phyloP scores from a whole-genome alignment of 2,329 filamentous ascomycete genomes.

The Pseudopyricularia javanii region DNA sequence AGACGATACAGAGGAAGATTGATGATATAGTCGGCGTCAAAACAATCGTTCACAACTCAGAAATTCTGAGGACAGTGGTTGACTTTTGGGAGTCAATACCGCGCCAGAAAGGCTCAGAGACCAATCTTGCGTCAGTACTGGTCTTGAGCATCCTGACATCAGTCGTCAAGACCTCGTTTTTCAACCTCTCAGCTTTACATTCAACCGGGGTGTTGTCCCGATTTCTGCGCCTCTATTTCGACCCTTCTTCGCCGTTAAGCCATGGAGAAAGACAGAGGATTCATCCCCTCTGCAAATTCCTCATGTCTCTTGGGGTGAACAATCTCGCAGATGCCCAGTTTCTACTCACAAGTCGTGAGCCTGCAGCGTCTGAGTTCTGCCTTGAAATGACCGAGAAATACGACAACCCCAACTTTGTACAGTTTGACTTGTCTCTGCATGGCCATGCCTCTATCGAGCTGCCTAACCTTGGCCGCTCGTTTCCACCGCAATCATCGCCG shows the following conservation, averaged over 20 bases:
- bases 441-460: constrained; percentile 88
- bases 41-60: constrained; percentile 44
- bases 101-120: constrained; percentile 19
- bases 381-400: constrained; percentile 63
- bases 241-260: constrained; percentile 34
- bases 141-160: constrained; percentile 52
- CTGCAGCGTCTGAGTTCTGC: constrained; percentile 53
- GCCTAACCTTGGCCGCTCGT: constrained; percentile 69
- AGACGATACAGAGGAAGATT: constrained; percentile 23
- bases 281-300: constrained; percentile 52
- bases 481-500: constrained; percentile 66
- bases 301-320: constrained; percentile 67
- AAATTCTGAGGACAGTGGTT: constrained; percentile 50
- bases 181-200: constrained; percentile 62
- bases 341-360: constrained; percentile 43
- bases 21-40: constrained; percentile 35
- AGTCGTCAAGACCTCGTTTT: constrained; percentile 47
- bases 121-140: constrained; percentile 44
- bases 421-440: constrained; percentile 82
- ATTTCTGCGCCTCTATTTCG: constrained; percentile 51
- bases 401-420: constrained; percentile 70
- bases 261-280: constrained; percentile 45
- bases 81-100: constrained; percentile 53
- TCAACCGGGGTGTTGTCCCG: constrained; percentile 57
- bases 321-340: constrained; percentile 73